Conservation (phyloP, 371 early-diverging fungal species). For the Rhizomucor miehei region DNA sequence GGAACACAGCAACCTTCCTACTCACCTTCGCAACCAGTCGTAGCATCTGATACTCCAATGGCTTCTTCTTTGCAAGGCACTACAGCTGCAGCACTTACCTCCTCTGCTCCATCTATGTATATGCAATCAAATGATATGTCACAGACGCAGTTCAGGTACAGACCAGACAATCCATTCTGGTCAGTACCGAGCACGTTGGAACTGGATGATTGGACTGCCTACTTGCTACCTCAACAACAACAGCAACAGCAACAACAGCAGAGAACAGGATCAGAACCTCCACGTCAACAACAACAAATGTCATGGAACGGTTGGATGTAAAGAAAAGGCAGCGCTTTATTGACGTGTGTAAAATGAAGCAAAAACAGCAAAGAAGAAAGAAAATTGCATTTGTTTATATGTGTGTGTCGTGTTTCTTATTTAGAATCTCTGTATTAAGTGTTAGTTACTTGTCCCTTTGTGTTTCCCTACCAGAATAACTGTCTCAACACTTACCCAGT, state of each 20-base stretch:
- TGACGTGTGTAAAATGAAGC: background rate
- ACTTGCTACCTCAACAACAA: slow-evolving; percentile 23
- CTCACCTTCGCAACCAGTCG: slow-evolving; percentile 1
- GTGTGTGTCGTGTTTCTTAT: background rate
- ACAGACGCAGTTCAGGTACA: slow-evolving; percentile 32
- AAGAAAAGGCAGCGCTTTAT: background rate
- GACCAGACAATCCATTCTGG: slow-evolving; percentile 51
- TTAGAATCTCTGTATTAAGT: slow-evolving; percentile 8
- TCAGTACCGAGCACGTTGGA: slow-evolving; percentile 46
- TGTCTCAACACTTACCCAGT: slow-evolving; percentile 47
- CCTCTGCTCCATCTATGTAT: slow-evolving; percentile 1
- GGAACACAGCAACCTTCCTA: background rate
- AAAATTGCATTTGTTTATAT: background rate
- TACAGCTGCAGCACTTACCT: background rate
- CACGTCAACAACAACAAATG: slow-evolving; percentile 4
- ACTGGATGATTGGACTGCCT: slow-evolving; percentile 44
- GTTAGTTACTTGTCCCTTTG: background rate
- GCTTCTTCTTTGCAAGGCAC: background rate
- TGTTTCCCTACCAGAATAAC: background rate
- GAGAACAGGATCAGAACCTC: background rate
- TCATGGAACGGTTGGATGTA: slow-evolving; percentile 12
- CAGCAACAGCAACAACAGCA: slow-evolving; percentile 9
- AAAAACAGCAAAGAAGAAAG: background rate
- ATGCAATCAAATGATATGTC: background rate
- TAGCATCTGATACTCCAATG: background rate